A percentile compares a stretch with the other conserved stretches of the same genome.
These are phyloP conservation scores for Eragrostis tef DNA, from an alignment of 202 grass and related monocot species.

Conservation along the genomic window DNA sequence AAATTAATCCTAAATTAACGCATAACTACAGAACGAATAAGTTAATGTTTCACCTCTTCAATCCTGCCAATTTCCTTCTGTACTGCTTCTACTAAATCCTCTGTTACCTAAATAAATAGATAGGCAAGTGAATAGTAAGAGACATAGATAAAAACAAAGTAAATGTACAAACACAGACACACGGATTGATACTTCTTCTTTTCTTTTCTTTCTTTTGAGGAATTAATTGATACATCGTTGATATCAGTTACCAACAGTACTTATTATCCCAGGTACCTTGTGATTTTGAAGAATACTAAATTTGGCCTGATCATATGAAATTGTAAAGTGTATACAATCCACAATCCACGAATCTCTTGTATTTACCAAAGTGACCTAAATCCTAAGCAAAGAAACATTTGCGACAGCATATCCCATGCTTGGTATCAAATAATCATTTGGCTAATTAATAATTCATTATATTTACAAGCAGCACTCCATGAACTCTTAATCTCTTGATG, in stretches of 20 bases:
- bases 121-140: slow-evolving; percentile 32
- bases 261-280: background rate
- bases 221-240: background rate
- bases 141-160: slow-evolving; percentile 4
- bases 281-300: background rate
- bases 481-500: background rate
- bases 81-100: slow-evolving; percentile 66
- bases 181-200: no score
- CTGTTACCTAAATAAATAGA: slow-evolving; percentile 67
- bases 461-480: background rate
- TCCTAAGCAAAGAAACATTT: background rate
- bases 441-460: slow-evolving; percentile 9
- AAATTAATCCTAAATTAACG: slow-evolving; percentile 41
- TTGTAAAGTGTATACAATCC: background rate
- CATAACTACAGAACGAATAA: background rate
- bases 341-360: background rate
- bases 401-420: background rate
- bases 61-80: slow-evolving; percentile 73
- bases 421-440: background rate
- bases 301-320: slow-evolving; percentile 13
- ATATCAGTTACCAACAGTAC: slow-evolving; percentile 4
- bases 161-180: slow-evolving; percentile 7
- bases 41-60: slow-evolving; percentile 56
- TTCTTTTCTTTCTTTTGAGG: no score
- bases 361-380: slow-evolving; percentile 6